phyloP scores from a whole-genome alignment of 495 filamentous ascomycete genomes.

The Pyrenula massariospora region DNA sequence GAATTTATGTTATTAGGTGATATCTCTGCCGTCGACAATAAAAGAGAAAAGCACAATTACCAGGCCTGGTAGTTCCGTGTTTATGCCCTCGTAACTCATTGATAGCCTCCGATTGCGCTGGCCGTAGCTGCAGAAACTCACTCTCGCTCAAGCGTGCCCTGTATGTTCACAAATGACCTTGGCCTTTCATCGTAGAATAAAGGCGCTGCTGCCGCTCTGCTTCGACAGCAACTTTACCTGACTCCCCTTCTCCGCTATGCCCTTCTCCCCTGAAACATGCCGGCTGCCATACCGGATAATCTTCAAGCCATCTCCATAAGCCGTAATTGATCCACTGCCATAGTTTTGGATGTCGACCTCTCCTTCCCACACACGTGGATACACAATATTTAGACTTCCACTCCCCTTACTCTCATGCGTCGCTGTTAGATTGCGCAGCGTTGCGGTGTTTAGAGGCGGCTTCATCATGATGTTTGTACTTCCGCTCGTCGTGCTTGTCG shows the following conservation, averaged over 20 bases:
- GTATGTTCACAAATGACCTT: no score
- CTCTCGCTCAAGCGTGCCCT: no score
- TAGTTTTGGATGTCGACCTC: conserved; percentile 2
- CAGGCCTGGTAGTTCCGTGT: no score
- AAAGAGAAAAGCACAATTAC: no score
- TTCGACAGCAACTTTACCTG: neutral
- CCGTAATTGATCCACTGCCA: neutral
- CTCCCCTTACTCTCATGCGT: conserved; percentile 3
- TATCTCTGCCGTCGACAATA: no score
- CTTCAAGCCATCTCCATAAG: conserved; percentile 6
- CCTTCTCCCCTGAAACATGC: conserved; percentile 3
- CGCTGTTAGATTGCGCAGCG: neutral
- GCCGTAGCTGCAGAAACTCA: no score
- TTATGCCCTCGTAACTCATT: no score
- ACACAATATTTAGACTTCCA: conserved; percentile 6
- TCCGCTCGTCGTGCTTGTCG: neutral
- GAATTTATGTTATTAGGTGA: no score
- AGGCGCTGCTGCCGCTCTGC: neutral
- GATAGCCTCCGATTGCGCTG: no score
- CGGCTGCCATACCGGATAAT: conserved; percentile 4
- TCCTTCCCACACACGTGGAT: conserved; percentile 10
- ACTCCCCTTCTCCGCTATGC: neutral
- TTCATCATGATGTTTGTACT: neutral
- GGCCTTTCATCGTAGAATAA: neutral
- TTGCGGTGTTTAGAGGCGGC: neutral